A percentile compares a stretch with the other conserved stretches of the same genome.
phyloP scores from a whole-genome alignment of 169 alveolate species.

The Eimeria brunetti region DNA sequence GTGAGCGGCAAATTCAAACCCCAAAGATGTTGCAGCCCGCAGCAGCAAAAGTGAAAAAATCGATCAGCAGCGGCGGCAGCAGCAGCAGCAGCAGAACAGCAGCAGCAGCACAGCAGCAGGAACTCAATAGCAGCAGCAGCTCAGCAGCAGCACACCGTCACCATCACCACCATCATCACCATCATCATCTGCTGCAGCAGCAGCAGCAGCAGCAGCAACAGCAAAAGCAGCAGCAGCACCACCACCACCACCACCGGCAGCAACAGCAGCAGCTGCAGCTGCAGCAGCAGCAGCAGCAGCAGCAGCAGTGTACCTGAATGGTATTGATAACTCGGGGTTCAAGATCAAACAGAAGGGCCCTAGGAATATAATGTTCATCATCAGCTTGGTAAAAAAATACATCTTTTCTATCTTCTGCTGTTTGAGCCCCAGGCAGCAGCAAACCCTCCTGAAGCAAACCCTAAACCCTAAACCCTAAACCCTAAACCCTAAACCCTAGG shows the following conservation, averaged over 20 bases:
- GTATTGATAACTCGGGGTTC: conserved; percentile 97
- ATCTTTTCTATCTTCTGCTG: conserved; percentile 97
- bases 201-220: background rate
- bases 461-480: too few relatives aligned
- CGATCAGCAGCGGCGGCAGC: background rate
- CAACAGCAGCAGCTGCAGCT: background rate
- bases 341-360: conserved; percentile 98
- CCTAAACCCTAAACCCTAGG: background rate
- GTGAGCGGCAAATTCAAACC: background rate
- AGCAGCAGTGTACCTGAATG: conserved; percentile 75
- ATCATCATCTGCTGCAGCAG: background rate
- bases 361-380: conserved; percentile 94
- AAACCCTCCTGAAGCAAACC: conserved; percentile 66
- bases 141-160: background rate
- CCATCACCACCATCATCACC: too few relatives aligned
- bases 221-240: too few relatives aligned
- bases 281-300: background rate
- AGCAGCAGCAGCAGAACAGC: background rate
- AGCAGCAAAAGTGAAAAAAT: background rate
- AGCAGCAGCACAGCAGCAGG: background rate
- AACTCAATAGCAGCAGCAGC: background rate
- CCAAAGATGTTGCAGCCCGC: too few relatives aligned
- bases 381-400: conserved; percentile 98
- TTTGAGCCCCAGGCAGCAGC: conserved; percentile 51
- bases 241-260: background rate